Percentiles rank a stretch among this genome's conserved stretches.
phyloP scores from a whole-genome alignment of 1,284 basidiomycete genomes.

The Polyporus tsugae region DNA sequence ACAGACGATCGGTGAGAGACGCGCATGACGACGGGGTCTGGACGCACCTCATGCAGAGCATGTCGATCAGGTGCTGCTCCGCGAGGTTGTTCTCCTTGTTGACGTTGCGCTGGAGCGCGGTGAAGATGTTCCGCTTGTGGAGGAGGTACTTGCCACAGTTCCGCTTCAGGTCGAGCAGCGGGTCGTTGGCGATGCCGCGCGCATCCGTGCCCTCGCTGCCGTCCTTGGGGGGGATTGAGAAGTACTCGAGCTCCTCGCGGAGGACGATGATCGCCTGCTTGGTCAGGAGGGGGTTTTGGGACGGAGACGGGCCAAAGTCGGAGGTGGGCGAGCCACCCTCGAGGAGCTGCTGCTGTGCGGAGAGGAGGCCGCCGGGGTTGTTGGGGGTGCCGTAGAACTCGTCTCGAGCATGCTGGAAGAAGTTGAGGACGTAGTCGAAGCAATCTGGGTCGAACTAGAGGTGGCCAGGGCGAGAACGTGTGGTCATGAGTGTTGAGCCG shows the following conservation, averaged over 20 bases:
- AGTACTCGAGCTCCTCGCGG: constrained; percentile 98
- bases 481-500: not conserved
- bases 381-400: constrained; percentile 90
- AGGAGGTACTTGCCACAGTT: constrained; percentile 90
- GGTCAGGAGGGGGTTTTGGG: constrained; percentile 90
- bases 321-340: constrained; percentile 62
- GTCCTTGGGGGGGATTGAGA: constrained; percentile 89
- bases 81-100: constrained; percentile 99
- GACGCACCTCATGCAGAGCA: constrained; percentile 97
- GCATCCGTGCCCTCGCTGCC: constrained; percentile 71
- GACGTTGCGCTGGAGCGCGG: constrained; percentile 97
- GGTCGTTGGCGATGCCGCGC: constrained; percentile 81
- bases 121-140: constrained; percentile 93
- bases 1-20: constrained; percentile 13
- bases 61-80: constrained; percentile 99
- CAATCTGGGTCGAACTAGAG: constrained; percentile 96
- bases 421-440: constrained; percentile 91
- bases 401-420: constrained; percentile 90
- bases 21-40: not conserved
- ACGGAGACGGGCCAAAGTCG: constrained; percentile 69
- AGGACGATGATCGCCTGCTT: constrained; percentile 99
- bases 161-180: constrained; percentile 80
- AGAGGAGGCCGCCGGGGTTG: constrained; percentile 72
- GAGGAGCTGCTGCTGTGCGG: constrained; percentile 82
- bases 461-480: not conserved